phyloP scores from a whole-genome alignment of 352 stramenopile species.

The Phytophthora pluvialis region DNA sequence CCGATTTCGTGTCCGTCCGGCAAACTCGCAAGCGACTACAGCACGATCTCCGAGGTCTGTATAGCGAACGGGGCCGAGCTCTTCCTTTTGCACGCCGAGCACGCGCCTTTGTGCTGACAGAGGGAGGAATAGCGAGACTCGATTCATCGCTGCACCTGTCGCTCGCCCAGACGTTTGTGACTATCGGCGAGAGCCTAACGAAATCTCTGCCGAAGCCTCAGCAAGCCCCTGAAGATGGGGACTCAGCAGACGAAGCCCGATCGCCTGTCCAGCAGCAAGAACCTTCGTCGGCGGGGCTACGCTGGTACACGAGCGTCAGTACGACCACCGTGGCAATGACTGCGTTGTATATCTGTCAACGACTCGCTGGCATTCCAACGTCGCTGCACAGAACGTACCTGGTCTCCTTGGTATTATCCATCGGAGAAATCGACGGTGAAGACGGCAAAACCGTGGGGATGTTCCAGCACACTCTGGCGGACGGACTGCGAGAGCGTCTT shows the following conservation, averaged over 20 bases:
- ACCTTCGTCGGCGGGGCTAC: not conserved
- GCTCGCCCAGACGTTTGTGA: constrained; percentile 18
- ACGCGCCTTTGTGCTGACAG: constrained; percentile 30
- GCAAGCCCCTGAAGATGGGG: not conserved
- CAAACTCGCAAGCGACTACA: constrained; percentile 26
- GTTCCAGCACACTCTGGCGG: not conserved
- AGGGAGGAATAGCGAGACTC: constrained; percentile 28
- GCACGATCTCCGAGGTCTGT: constrained; percentile 11
- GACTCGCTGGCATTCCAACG: constrained; percentile 38
- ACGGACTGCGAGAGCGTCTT: constrained; percentile 16
- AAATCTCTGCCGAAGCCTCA: not conserved
- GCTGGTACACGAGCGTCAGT: not conserved
- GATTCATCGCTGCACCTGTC: constrained; percentile 20
- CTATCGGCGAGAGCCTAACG: constrained; percentile 19
- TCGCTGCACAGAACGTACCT: constrained; percentile 37
- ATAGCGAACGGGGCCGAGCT: constrained; percentile 13
- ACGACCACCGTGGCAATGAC: constrained; percentile 19
- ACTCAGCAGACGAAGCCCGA: not conserved
- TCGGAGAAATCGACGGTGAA: constrained; percentile 18
- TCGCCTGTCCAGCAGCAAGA: not conserved
- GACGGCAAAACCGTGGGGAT: constrained; percentile 1
- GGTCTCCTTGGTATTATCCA: constrained; percentile 26
- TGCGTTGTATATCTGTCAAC: constrained; percentile 26
- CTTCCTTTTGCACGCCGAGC: constrained; percentile 29
- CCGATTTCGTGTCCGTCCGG: constrained; percentile 31